Evolutionary conservation across 352 stramenopile genomes (phyloP).

Genomic region (Phytopythium mirpurense): DNA sequence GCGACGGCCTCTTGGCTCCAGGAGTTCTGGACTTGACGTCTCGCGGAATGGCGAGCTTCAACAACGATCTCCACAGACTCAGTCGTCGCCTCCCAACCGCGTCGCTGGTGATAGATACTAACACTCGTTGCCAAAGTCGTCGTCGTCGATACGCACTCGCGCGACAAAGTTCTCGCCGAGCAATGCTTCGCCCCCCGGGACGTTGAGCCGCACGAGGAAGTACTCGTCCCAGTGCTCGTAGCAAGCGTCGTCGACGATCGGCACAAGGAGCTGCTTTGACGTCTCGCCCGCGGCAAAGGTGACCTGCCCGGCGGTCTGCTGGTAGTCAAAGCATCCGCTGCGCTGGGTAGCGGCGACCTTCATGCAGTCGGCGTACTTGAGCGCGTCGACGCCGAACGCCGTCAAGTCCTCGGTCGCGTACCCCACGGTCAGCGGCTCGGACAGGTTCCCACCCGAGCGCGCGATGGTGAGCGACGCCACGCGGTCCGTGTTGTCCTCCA

Average conservation of each 20-base stretch:
- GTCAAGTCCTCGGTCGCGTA: slow-evolving; percentile 79
- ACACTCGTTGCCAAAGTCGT: slow-evolving; percentile 73
- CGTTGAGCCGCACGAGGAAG: slow-evolving; percentile 89
- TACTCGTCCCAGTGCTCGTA: slow-evolving; percentile 85
- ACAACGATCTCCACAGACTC: too few species aligned
- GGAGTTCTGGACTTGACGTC: slow-evolving; percentile 26
- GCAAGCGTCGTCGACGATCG: slow-evolving; percentile 94
- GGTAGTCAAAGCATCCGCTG: slow-evolving; percentile 64
- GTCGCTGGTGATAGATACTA: too few species aligned
- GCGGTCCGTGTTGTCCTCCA: slow-evolving; percentile 53
- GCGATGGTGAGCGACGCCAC: slow-evolving; percentile 57
- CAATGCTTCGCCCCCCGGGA: slow-evolving; percentile 86
- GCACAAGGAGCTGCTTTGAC: slow-evolving; percentile 83
- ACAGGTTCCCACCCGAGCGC: slow-evolving; percentile 36
- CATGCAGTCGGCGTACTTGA: slow-evolving; percentile 58
- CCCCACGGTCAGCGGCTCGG: slow-evolving; percentile 46
- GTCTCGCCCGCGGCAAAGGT: slow-evolving; percentile 87
- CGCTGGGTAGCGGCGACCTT: slow-evolving; percentile 50
- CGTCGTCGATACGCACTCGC: slow-evolving; percentile 90
- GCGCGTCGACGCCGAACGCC: slow-evolving; percentile 42
- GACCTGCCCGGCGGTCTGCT: slow-evolving; percentile 76
- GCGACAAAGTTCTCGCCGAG: slow-evolving; percentile 89
- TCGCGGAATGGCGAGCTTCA: too few species aligned
- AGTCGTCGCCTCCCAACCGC: too few species aligned
- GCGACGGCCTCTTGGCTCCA: slow-evolving; percentile 39